These are phyloP conservation scores for Leishmania turanica DNA, from an alignment of 208 protist species.

Conservation along the genomic window DNA sequence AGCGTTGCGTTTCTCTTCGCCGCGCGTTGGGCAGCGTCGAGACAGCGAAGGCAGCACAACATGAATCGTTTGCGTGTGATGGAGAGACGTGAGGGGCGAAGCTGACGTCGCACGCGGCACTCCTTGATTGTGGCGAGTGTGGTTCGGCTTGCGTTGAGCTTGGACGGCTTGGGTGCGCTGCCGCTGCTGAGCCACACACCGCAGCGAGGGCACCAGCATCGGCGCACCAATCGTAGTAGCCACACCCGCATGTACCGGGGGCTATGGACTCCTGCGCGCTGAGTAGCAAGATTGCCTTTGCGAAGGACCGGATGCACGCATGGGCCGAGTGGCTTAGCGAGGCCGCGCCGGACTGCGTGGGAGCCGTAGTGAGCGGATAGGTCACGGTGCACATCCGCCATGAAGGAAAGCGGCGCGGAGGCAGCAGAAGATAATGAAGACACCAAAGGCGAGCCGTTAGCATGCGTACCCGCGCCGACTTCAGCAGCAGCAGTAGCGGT, in stretches of 20 bases:
- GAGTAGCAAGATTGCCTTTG: conserved; percentile 11
- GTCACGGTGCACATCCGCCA: conserved; percentile 40
- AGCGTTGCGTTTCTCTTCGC: neutral
- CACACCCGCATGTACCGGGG: conserved; percentile 52
- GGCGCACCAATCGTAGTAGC: conserved; percentile 29
- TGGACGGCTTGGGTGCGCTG: neutral
- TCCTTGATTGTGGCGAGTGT: conserved; percentile 11
- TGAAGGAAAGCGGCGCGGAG: neutral
- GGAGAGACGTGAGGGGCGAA: neutral
- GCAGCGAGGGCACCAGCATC: conserved; percentile 67
- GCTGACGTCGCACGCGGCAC: conserved; percentile 17
- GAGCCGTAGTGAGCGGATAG: conserved; percentile 84
- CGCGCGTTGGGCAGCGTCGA: conserved; percentile 7
- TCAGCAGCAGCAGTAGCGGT: neutral
- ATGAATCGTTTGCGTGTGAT: neutral
- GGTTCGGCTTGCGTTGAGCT: neutral
- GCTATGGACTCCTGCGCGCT: conserved; percentile 33
- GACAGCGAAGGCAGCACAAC: conserved; percentile 24
- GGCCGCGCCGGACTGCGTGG: conserved; percentile 55
- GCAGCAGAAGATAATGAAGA: neutral
- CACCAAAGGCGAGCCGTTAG: neutral
- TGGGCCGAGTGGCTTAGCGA: conserved; percentile 57
- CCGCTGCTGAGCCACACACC: conserved; percentile 48
- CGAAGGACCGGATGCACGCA: conserved; percentile 35
- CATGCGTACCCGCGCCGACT: neutral